A percentile compares a stretch with the other conserved stretches of the same genome.
phyloP scores from a whole-genome alignment of 164 flowering plant genomes.

The Hamamelis virginiana region DNA sequence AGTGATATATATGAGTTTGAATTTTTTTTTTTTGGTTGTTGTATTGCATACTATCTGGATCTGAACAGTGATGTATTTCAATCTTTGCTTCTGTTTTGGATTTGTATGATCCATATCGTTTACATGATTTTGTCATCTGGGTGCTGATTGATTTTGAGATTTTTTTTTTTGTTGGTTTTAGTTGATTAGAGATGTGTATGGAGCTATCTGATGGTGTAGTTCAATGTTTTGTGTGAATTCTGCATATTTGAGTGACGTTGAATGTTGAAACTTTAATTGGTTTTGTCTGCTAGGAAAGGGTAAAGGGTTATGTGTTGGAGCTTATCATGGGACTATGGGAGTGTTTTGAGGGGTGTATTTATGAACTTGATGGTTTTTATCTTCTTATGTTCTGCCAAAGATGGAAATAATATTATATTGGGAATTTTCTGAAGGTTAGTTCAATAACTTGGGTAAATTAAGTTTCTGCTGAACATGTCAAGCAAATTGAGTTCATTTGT shows the following conservation, averaged over 20 bases:
- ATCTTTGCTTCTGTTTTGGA: neutral
- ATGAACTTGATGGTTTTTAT: neutral
- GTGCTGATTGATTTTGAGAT: neutral
- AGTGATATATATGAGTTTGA: neutral
- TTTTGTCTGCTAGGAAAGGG: neutral
- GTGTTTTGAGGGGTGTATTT: neutral
- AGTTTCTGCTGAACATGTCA: neutral
- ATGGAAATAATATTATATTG: neutral
- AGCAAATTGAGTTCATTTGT: neutral
- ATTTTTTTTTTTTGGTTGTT: no score
- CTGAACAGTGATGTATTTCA: neutral
- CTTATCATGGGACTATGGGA: no score
- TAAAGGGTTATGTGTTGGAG: neutral
- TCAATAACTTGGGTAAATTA: neutral
- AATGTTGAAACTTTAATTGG: neutral
- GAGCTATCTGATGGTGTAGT: no score
- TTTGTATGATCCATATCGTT: neutral
- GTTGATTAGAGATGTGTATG: neutral
- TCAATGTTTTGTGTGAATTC: neutral
- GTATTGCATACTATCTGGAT: neutral
- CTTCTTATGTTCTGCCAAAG: neutral
- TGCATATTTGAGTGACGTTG: neutral
- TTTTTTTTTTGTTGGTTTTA: neutral
- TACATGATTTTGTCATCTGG: neutral
- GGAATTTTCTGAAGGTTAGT: neutral